phyloP scores from a whole-genome alignment of 164 flowering plant genomes.

The Umbellularia californica region DNA sequence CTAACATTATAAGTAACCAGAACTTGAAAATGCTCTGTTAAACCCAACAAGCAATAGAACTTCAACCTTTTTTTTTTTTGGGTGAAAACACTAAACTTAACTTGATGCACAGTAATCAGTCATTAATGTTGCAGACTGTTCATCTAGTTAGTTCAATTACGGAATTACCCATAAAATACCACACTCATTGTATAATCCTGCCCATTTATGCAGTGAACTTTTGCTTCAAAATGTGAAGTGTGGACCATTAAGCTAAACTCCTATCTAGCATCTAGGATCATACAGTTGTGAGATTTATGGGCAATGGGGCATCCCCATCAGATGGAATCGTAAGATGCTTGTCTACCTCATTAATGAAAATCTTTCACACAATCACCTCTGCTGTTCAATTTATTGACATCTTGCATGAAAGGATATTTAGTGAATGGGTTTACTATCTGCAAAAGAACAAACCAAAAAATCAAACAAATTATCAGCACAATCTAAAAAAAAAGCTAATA shows the following conservation, averaged over 20 bases:
- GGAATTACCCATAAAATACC: background rate
- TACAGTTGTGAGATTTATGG: background rate
- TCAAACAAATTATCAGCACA: background rate
- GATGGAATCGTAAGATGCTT: background rate
- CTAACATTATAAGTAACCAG: too few relatives aligned
- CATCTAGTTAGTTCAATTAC: background rate
- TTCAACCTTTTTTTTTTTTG: too few relatives aligned
- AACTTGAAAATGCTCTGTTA: too few relatives aligned
- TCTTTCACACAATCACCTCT: background rate
- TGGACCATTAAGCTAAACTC: too few relatives aligned
- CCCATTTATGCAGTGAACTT: background rate
- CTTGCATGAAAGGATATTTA: slow-evolving; percentile 72
- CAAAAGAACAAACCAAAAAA: slow-evolving; percentile 22
- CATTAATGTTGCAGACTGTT: too few relatives aligned
- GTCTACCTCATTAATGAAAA: background rate
- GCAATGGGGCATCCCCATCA: background rate
- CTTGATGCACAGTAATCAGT: background rate
- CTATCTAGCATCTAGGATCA: background rate
- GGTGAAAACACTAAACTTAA: too few relatives aligned
- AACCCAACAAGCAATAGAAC: too few relatives aligned
- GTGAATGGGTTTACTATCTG: slow-evolving; percentile 99
- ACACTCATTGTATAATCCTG: background rate
- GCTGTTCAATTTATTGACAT: background rate
- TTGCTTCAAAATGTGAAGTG: background rate
- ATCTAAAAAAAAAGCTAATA: background rate